phyloP scores from a whole-genome alignment of 257 asterid species.

The Nicotiana attenuata region DNA sequence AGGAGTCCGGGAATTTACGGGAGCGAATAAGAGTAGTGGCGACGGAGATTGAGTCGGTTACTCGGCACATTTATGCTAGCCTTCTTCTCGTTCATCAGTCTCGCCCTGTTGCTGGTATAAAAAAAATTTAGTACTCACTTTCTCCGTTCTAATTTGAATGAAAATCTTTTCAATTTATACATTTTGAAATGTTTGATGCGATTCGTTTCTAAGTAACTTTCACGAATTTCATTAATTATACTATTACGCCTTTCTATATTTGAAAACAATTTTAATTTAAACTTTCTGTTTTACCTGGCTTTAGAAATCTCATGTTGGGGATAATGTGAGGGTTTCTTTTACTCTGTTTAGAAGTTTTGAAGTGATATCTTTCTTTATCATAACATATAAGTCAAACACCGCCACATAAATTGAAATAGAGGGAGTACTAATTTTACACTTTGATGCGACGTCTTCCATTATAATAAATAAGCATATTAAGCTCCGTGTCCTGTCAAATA shows the following conservation, averaged over 20 bases:
- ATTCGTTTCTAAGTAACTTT: neutral
- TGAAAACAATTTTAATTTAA: too few species aligned
- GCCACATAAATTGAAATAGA: too few species aligned
- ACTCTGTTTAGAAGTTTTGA: too few species aligned
- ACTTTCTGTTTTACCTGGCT: too few species aligned
- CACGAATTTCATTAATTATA: neutral
- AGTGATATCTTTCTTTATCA: too few species aligned
- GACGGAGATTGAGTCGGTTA: constrained; percentile 66
- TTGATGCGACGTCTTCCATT: too few species aligned
- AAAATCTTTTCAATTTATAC: neutral
- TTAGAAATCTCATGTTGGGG: too few species aligned
- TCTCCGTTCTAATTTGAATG: neutral
- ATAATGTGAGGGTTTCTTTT: too few species aligned
- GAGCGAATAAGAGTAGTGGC: constrained; percentile 76
- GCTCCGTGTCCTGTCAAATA: too few species aligned
- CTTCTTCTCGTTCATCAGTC: constrained; percentile 79
- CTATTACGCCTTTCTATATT: neutral
- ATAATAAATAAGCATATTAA: too few species aligned
- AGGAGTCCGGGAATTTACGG: constrained; percentile 59
- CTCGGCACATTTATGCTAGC: constrained; percentile 64
- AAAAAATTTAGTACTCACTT: neutral
- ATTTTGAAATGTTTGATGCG: neutral
- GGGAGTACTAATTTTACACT: too few species aligned
- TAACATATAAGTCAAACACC: too few species aligned
- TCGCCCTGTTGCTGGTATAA: constrained; percentile 56